Conservation (phyloP, 768 basidiomycete genomes). For the Mycena kentingensis region DNA sequence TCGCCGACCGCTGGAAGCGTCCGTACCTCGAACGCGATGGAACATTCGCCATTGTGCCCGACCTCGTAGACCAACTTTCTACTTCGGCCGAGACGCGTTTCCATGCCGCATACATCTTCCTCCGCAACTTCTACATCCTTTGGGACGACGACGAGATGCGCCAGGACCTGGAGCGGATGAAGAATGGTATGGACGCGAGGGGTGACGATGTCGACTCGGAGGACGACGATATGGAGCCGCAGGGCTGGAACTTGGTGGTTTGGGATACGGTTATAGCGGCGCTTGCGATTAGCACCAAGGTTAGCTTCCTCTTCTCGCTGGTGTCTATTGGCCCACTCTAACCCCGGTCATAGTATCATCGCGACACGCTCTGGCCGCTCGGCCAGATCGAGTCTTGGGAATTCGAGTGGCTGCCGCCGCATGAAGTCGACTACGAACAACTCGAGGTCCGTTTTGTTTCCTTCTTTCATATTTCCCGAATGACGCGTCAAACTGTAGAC, state of each 20-base stretch:
- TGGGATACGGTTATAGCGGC: slow-evolving; percentile 66
- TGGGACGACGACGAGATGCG: slow-evolving; percentile 24
- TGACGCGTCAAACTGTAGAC: slow-evolving; percentile 36
- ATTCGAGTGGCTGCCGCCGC: slow-evolving; percentile 52
- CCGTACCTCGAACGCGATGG: slow-evolving; percentile 9
- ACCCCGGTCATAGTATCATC: slow-evolving; percentile 52
- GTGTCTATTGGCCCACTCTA: slow-evolving; percentile 2
- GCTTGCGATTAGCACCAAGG: slow-evolving; percentile 65
- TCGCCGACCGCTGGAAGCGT: slow-evolving; percentile 6
- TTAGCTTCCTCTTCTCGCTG: slow-evolving; percentile 19
- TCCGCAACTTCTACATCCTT: slow-evolving; percentile 53
- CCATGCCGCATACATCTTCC: slow-evolving; percentile 63
- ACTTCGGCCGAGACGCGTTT: slow-evolving; percentile 62
- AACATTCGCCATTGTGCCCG: slow-evolving; percentile 13
- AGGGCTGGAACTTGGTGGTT: slow-evolving; percentile 38
- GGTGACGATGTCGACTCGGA: slow-evolving; percentile 4
- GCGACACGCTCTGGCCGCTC: slow-evolving; percentile 62
- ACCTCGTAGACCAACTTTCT: slow-evolving; percentile 56
- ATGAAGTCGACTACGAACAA: slow-evolving; percentile 45
- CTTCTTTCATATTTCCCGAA: background rate
- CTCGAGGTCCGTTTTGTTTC: slow-evolving; percentile 49
- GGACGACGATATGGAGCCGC: slow-evolving; percentile 6
- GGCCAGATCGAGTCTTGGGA: slow-evolving; percentile 52
- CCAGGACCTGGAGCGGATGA: slow-evolving; percentile 19
- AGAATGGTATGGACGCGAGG: slow-evolving; percentile 4